Conservation (phyloP, 768 basidiomycete genomes). For the Rhodotorula diobovata region DNA sequence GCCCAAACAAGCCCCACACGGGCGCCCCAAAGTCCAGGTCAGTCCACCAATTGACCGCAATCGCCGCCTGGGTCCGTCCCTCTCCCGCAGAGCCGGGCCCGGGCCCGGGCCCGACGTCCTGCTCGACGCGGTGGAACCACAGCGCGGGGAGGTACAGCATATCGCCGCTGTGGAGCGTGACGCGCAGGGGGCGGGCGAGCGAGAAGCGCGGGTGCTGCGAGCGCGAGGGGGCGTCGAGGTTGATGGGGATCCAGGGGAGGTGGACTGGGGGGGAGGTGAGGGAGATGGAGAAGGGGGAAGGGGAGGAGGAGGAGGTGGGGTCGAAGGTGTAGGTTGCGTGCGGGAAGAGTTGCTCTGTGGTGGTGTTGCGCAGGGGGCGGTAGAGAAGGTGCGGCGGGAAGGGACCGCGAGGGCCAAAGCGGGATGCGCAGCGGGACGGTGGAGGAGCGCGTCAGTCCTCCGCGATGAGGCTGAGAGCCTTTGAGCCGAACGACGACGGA, state of each 20-base stretch:
- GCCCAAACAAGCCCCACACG: slow-evolving; percentile 4
- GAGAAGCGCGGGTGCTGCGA: slow-evolving; percentile 34
- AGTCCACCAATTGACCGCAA: slow-evolving; percentile 80
- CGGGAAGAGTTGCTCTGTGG: slow-evolving; percentile 62
- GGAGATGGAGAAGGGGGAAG: not conserved
- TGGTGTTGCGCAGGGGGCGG: slow-evolving; percentile 11
- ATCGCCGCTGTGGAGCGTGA: slow-evolving; percentile 67
- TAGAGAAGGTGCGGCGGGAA: not conserved
- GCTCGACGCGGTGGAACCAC: slow-evolving; percentile 57
- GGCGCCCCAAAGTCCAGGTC: slow-evolving; percentile 57
- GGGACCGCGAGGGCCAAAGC: too few relatives aligned
- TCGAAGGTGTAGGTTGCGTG: slow-evolving; percentile 60
- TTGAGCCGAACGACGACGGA: not conserved
- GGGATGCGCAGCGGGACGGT: too few relatives aligned
- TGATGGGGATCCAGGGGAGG: slow-evolving; percentile 80
- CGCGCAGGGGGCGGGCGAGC: slow-evolving; percentile 61
- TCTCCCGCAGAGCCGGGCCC: not conserved
- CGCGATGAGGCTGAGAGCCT: too few relatives aligned
- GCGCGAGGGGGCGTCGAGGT: slow-evolving; percentile 55
- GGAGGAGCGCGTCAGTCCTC: too few relatives aligned
- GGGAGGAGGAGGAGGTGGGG: not conserved
- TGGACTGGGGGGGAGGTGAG: not conserved
- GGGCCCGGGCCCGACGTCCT: slow-evolving; percentile 46
- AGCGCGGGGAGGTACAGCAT: slow-evolving; percentile 83
- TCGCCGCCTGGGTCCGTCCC: not conserved